Evolutionary conservation across 441 rosid species (phyloP).

Genomic region (Erodium trifolium): DNA sequence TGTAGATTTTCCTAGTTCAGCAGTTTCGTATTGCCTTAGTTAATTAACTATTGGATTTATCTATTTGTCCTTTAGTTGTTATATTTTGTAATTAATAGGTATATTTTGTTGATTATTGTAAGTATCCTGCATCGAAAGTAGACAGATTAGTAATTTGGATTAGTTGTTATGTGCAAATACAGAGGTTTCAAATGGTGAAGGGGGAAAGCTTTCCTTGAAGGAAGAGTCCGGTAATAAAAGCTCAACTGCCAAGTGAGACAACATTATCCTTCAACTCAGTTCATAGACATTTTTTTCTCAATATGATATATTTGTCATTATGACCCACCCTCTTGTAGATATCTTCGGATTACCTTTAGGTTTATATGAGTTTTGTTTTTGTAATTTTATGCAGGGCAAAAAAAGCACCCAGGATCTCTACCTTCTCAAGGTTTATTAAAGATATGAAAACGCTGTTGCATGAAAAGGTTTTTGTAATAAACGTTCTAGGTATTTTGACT

Average conservation of each 20-base stretch:
- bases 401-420: constrained; percentile 18
- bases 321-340: neutral
- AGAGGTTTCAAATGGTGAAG: constrained; percentile 21
- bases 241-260: constrained; percentile 35
- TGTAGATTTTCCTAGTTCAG: neutral
- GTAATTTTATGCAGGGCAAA: constrained; percentile 30
- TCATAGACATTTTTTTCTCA: neutral
- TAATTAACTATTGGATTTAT: neutral
- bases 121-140: too few relatives aligned
- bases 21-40: neutral
- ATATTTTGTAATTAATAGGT: neutral
- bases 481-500: constrained; percentile 55
- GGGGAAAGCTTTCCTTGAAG: neutral
- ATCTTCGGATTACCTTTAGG: neutral
- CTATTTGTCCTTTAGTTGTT: neutral
- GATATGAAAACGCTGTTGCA: constrained; percentile 62
- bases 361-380: constrained; percentile 8
- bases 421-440: constrained; percentile 45
- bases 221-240: neutral
- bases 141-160: neutral
- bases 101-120: too few relatives aligned
- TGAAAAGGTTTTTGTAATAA: constrained; percentile 67
- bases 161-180: constrained; percentile 22
- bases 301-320: neutral
- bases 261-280: constrained; percentile 11